A percentile compares a stretch with the other conserved stretches of the same genome.
Conservation (phyloP, 495 filamentous ascomycete genomes). For the Usnea hakonensis region DNA sequence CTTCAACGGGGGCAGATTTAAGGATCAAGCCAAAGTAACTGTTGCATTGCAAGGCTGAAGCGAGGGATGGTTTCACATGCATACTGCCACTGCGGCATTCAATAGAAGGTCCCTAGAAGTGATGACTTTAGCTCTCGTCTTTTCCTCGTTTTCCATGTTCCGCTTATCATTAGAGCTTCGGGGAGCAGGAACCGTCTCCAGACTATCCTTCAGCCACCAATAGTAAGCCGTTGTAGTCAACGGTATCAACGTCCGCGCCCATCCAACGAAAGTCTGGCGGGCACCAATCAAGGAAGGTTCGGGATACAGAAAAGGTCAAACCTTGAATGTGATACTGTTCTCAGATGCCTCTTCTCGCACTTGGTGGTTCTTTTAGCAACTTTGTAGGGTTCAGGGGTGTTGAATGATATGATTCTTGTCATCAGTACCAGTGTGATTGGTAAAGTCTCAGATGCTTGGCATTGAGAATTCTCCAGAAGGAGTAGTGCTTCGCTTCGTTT, state of each 20-base stretch:
- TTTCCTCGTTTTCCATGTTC: neutral
- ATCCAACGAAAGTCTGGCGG: neutral
- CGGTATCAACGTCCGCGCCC: neutral
- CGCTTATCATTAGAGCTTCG: neutral
- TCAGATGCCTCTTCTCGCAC: neutral
- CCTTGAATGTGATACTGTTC: neutral
- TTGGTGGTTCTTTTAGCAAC: neutral
- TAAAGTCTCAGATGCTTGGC: neutral
- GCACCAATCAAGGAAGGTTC: neutral
- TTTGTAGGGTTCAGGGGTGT: neutral
- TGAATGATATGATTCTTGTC: neutral
- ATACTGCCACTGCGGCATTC: neutral
- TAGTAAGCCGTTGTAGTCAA: neutral
- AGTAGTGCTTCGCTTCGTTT: neutral
- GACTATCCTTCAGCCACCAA: neutral
- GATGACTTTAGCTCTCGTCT: neutral
- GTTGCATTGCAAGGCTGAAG: neutral
- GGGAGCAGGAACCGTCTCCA: neutral
- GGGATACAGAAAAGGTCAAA: neutral
- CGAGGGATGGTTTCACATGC: neutral
- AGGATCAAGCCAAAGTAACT: neutral
- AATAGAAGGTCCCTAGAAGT: neutral
- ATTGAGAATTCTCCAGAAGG: neutral
- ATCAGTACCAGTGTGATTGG: neutral
- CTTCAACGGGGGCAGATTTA: neutral